A percentile compares a stretch with the other conserved stretches of the same genome.
Evolutionary conservation across 148 eudicot genomes (phyloP).

Genomic region (Linanthus parryae): DNA sequence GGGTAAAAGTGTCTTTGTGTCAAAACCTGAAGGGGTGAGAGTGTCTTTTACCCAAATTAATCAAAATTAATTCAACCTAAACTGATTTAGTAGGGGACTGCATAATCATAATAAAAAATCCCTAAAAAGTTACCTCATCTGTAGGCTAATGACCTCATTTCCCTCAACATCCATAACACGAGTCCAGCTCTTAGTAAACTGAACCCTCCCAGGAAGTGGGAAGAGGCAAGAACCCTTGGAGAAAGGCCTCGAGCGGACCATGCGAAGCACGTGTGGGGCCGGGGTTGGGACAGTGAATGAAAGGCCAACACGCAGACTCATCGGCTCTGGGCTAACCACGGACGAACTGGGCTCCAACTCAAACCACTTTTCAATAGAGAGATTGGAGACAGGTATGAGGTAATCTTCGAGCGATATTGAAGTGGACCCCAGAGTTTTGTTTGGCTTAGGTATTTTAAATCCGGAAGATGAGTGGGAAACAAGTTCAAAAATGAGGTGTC

Average conservation of each 20-base stretch:
- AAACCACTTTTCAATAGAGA: slow-evolving; percentile 74
- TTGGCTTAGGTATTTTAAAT: slow-evolving; percentile 35
- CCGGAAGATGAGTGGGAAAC: slow-evolving; percentile 29
- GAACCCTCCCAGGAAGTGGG: slow-evolving; percentile 44
- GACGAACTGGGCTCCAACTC: slow-evolving; percentile 45
- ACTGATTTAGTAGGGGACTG: too few relatives aligned
- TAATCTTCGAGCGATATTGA: slow-evolving; percentile 56
- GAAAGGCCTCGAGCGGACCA: slow-evolving; percentile 39
- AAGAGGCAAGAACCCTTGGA: slow-evolving; percentile 49
- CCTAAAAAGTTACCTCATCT: slow-evolving; percentile 98
- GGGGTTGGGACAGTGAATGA: slow-evolving; percentile 65
- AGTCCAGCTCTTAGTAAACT: slow-evolving; percentile 43
- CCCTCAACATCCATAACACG: slow-evolving; percentile 56
- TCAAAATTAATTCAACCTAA: too few relatives aligned
- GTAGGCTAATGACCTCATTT: slow-evolving; percentile 59
- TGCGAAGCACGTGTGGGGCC: slow-evolving; percentile 50
- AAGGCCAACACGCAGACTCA: slow-evolving; percentile 54
- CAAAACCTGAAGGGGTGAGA: too few relatives aligned
- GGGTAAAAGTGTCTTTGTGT: too few relatives aligned
- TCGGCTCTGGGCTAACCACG: slow-evolving; percentile 30
- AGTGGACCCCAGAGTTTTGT: slow-evolving; percentile 53
- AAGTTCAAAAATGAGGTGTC: slow-evolving; percentile 62
- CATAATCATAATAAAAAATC: too few relatives aligned
- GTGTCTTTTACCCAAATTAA: too few relatives aligned
- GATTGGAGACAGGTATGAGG: slow-evolving; percentile 36